Evolutionary conservation across 805 yeast genomes (phyloP), one percentile per base, ranked within the genome.

Genomic region (Kodamaea laetipori): DNA sequence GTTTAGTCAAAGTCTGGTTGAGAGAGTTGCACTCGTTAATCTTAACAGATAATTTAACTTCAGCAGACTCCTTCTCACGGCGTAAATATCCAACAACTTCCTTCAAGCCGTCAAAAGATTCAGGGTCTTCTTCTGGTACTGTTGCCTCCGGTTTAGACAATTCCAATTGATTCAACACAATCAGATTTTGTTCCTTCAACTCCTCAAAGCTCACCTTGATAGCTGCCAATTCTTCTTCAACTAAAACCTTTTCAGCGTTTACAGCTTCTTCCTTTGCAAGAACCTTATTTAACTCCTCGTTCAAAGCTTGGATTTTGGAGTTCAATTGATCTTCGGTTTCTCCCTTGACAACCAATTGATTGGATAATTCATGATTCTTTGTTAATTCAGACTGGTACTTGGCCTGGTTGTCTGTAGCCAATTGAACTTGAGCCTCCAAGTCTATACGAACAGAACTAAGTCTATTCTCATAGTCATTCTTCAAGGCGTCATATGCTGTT

Each of bases 21-120:
- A 81, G 62, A 28, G 77, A 67, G 27, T 67, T 70, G 44, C 74
- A 73, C 52, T 86, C 94, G 45, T 80, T 78, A 8, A 64, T 58
- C 16, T 60, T 49, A 7, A 52, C 47, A 1, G 48, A 15, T 3
- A 55, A 66, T 52, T 82, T 85, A 6, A 81, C 74, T 37, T 80
- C 83, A 1, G 82, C 71, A 4, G 82, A 69, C 49, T 89, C 95
- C 54, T 83, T 85, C 51, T 87, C 95, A 48, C 84, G 80, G 36
- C 90, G 82, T 45, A 89, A 66, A 53, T 76, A 82, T 1, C 73
- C 58, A 26, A 89, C 65, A 19, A 88, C 73, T 49, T 82, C 82
- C 39, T 61, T 61, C 37, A 66, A 46, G 23, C 64, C 69, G 10
- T 41, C 24, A 6, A 21, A 21, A 6, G 24, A 21, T 21, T 21